A percentile compares a stretch with the other conserved stretches of the same genome.
Conservation (phyloP, 2,329 filamentous ascomycete species). For the Aureobasidium namibiae region DNA sequence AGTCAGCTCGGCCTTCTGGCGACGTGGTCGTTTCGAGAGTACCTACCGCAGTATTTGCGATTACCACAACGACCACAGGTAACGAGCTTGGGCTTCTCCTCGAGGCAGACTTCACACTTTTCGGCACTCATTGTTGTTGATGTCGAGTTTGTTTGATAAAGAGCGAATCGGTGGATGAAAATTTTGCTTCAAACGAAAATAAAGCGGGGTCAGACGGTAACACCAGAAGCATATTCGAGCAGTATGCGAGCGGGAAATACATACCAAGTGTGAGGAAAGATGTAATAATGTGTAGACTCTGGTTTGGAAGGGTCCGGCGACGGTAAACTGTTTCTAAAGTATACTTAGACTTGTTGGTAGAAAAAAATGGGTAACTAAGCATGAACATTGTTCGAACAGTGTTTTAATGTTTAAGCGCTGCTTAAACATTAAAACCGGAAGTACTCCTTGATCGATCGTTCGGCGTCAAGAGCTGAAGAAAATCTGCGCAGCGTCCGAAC, state of each 20-base stretch:
- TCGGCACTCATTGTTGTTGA: not conserved
- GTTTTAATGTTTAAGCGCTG: not conserved
- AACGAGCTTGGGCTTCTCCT: constrained; percentile 4
- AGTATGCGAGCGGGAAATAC: not conserved
- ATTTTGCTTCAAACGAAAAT: not conserved
- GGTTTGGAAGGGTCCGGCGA: not conserved
- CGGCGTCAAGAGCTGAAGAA: too few species aligned
- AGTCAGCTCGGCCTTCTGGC: not conserved
- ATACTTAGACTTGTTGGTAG: not conserved
- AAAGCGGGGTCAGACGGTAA: not conserved
- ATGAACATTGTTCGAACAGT: too few species aligned
- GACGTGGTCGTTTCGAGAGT: not conserved
- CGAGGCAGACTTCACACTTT: constrained; percentile 9
- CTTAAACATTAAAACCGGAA: too few species aligned
- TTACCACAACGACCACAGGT: not conserved
- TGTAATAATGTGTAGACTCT: not conserved
- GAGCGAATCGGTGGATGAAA: not conserved
- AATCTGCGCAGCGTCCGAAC: not conserved
- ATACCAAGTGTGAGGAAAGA: not conserved
- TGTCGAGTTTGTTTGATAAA: not conserved
- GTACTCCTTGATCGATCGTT: too few species aligned
- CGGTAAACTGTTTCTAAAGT: not conserved
- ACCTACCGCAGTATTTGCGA: constrained; percentile 7
- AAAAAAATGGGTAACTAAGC: too few species aligned
- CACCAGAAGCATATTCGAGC: too few species aligned